phyloP scores from a whole-genome alignment of 345 rosid genomes.

The Syzygium aqueum region DNA sequence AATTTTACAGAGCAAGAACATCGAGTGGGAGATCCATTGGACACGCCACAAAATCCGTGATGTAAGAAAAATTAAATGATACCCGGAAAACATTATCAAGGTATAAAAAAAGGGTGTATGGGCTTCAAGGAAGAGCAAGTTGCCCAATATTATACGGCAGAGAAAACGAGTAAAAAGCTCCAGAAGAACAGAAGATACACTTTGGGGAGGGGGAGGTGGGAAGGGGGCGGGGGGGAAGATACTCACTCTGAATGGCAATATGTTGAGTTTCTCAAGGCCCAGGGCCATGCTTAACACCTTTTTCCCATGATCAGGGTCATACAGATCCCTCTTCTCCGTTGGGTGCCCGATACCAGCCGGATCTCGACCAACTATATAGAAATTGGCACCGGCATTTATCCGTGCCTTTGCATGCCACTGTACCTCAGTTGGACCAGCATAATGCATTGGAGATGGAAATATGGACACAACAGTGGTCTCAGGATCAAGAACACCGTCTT shows the following conservation, averaged over 20 bases:
- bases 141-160: neutral
- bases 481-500: slow-evolving; percentile 90
- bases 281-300: slow-evolving; percentile 98
- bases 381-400: slow-evolving; percentile 93
- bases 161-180: neutral
- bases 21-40: neutral
- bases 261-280: slow-evolving; percentile 88
- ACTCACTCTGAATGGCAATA: slow-evolving; percentile 87
- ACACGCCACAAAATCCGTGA: neutral
- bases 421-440: slow-evolving; percentile 99
- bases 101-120: neutral
- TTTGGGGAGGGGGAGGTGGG: neutral
- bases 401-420: slow-evolving; percentile 99
- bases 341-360: slow-evolving; percentile 99
- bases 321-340: slow-evolving; percentile 84
- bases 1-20: neutral
- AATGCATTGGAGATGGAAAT: slow-evolving; percentile 97
- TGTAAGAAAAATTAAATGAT: neutral
- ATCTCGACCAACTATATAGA: slow-evolving; percentile 96
- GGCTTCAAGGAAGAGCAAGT: neutral
- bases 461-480: slow-evolving; percentile 86
- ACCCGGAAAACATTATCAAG: neutral
- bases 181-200: neutral
- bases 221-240: neutral
- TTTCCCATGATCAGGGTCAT: slow-evolving; percentile 96